phyloP scores from a whole-genome alignment of 345 rosid species.

The Reutealis trisperma region DNA sequence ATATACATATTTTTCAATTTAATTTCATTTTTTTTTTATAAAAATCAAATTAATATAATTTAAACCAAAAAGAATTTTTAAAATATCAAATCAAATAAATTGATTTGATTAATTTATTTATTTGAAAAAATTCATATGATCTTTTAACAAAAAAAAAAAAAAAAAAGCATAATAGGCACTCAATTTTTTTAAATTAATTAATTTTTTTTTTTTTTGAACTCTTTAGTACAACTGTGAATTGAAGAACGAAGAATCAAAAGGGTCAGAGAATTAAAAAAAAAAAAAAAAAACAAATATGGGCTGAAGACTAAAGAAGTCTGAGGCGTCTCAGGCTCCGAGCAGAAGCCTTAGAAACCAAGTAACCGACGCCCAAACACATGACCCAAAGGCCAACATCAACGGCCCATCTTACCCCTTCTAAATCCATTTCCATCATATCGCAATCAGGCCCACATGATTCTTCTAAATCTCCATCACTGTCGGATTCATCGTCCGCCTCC shows the following conservation, averaged over 20 bases:
- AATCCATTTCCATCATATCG: constrained; percentile 42
- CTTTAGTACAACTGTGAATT: neutral
- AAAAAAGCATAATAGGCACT: too few relatives aligned
- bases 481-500: constrained; percentile 26
- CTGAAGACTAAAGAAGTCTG: constrained; percentile 35
- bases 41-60: too few relatives aligned
- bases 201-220: neutral
- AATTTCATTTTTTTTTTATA: too few relatives aligned
- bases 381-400: constrained; percentile 86
- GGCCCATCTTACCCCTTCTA: constrained; percentile 70
- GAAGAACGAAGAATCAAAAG: neutral
- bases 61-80: too few relatives aligned
- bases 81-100: too few relatives aligned
- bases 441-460: constrained; percentile 29
- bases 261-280: too few relatives aligned
- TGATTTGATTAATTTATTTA: too few relatives aligned
- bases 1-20: too few relatives aligned
- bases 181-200: too few relatives aligned
- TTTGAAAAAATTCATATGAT: too few relatives aligned
- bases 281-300: neutral
- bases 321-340: constrained; percentile 48
- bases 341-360: constrained; percentile 64
- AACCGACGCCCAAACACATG: constrained; percentile 76
- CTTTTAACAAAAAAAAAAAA: too few relatives aligned
- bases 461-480: constrained; percentile 21